These are phyloP conservation scores for Trichoderma reesei DNA, from an alignment of 495 filamentous ascomycete genomes.

Conservation along the genomic window DNA sequence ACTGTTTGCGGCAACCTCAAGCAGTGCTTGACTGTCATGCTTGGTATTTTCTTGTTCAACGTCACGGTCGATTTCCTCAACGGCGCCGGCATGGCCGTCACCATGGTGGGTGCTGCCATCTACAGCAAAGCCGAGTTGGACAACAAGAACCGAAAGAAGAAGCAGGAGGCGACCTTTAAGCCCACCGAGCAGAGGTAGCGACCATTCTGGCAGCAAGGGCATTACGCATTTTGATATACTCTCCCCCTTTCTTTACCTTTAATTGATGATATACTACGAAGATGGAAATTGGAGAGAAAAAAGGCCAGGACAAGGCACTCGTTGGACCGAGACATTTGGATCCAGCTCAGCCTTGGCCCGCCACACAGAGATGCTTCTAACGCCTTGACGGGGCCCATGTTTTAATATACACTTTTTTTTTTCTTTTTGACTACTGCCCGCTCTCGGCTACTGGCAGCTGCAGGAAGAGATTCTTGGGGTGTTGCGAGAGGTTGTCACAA, in stretches of 20 bases:
- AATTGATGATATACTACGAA: conserved; percentile 7
- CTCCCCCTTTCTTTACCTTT: background rate
- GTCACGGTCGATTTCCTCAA: conserved; percentile 38
- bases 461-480: background rate
- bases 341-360: background rate
- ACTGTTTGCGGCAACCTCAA: conserved; percentile 50
- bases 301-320: background rate
- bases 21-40: conserved; percentile 46
- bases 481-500: background rate
- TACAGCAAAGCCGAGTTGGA: conserved; percentile 35
- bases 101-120: conserved; percentile 37
- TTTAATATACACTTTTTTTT: conserved; percentile 1
- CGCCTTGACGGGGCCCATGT: background rate
- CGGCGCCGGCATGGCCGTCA: conserved; percentile 34
- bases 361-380: background rate
- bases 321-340: background rate
- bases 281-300: background rate
- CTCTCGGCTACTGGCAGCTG: background rate
- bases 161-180: conserved; percentile 6
- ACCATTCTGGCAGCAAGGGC: background rate
- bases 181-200: conserved; percentile 10
- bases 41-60: conserved; percentile 44
- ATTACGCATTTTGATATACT: conserved; percentile 2
- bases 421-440: background rate
- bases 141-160: conserved; percentile 10